Evolutionary conservation across 2,329 filamentous ascomycete species (phyloP).

Genomic region (Akanthomyces muscarius): DNA sequence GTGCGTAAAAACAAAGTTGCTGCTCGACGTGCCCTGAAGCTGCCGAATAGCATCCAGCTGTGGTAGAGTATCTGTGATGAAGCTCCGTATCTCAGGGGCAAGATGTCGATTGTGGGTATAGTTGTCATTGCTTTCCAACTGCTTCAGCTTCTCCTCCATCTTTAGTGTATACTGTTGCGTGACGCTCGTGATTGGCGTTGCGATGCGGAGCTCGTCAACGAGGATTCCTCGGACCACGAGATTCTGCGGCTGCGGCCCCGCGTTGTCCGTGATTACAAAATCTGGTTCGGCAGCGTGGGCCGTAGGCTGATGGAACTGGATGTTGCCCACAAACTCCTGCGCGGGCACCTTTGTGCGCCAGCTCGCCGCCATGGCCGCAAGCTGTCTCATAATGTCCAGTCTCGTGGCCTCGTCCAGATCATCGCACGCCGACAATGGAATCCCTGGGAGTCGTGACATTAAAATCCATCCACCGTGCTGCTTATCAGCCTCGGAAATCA

Average conservation of each 20-base stretch:
- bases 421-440: conserved; percentile 15
- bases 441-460: conserved; percentile 20
- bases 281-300: not conserved
- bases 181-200: conserved; percentile 17
- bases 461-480: conserved; percentile 23
- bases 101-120: conserved; percentile 16
- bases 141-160: conserved; percentile 15
- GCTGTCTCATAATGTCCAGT: conserved; percentile 18
- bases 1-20: conserved; percentile 22
- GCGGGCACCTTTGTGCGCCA: conserved; percentile 22
- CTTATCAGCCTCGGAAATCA: not conserved
- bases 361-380: conserved; percentile 19
- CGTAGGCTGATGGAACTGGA: conserved; percentile 3
- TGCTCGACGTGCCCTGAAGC: not conserved
- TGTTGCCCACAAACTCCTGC: conserved; percentile 20
- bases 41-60: conserved; percentile 6
- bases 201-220: conserved; percentile 17
- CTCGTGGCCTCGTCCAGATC: conserved; percentile 18
- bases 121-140: conserved; percentile 8
- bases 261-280: not conserved
- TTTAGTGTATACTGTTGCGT: conserved; percentile 18
- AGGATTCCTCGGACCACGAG: conserved; percentile 14
- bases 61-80: conserved; percentile 16
- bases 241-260: not conserved
- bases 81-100: not conserved